Percentiles rank a stretch among this genome's conserved stretches.
These are phyloP conservation scores for Lodderomyces pseudojiufengensis DNA, from an alignment of 1,139 yeast species.

Conservation along the genomic window DNA sequence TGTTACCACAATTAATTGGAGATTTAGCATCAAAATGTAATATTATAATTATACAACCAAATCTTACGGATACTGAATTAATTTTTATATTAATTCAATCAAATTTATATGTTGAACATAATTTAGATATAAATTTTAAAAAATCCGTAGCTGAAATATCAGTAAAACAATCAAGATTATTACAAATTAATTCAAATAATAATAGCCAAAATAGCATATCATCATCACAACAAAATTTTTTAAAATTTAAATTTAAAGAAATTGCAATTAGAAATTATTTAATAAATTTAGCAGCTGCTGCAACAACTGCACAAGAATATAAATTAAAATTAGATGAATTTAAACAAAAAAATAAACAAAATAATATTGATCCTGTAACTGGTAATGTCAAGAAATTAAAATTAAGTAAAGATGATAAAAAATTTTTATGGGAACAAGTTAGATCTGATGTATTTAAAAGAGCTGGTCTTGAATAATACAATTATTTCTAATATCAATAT, in stretches of 20 bases:
- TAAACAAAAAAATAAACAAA: constrained; percentile 17
- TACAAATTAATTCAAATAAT: constrained; percentile 30
- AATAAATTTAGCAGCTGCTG: constrained; percentile 52
- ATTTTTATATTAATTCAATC: constrained; percentile 40
- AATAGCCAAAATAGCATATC: constrained; percentile 15
- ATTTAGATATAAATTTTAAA: constrained; percentile 42
- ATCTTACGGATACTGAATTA: constrained; percentile 43
- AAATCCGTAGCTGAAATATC: constrained; percentile 51
- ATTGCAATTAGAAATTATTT: constrained; percentile 49
- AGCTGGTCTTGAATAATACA: constrained; percentile 40
- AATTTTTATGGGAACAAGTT: constrained; percentile 47
- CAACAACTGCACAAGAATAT: constrained; percentile 52
- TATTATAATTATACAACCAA: constrained; percentile 38
- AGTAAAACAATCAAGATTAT: constrained; percentile 45
- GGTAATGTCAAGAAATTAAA: constrained; percentile 25
- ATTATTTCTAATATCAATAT: too few species aligned
- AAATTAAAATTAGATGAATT: constrained; percentile 36
- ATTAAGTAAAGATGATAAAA: constrained; percentile 41
- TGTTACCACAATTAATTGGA: constrained; percentile 43
- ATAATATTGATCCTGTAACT: constrained; percentile 6
- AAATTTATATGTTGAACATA: constrained; percentile 46
- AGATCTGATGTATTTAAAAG: constrained; percentile 46
- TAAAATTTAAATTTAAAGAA: constrained; percentile 40
- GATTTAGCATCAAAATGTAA: constrained; percentile 43
- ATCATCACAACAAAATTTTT: constrained; percentile 12